phyloP scores from a whole-genome alignment of 805 yeast genomes.

The Cyberlindnera veronae region DNA sequence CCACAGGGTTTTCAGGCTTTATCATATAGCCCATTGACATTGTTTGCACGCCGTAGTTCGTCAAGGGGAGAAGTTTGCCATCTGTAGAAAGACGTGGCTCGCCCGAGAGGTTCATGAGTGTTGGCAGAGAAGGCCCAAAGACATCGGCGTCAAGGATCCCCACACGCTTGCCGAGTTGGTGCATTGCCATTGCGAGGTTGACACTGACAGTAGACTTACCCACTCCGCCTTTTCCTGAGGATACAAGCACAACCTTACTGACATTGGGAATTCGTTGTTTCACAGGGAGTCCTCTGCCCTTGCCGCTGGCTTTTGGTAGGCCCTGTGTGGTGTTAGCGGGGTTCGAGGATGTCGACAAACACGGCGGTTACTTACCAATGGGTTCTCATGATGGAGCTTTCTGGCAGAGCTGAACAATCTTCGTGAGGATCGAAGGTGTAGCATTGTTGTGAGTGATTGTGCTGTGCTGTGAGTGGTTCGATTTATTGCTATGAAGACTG shows the following conservation, averaged over 20 bases:
- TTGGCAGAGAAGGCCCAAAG: constrained; percentile 83
- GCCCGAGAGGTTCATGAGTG: constrained; percentile 60
- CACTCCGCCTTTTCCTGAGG: constrained; percentile 79
- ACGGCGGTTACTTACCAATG: constrained; percentile 42
- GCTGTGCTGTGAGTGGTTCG: too few relatives aligned
- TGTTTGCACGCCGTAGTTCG: constrained; percentile 71
- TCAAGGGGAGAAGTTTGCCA: constrained; percentile 62
- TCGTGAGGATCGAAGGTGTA: too few relatives aligned
- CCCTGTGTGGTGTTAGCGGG: constrained; percentile 15
- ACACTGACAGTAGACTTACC: constrained; percentile 76
- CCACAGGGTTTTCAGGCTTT: constrained; percentile 62
- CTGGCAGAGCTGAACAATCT: not conserved
- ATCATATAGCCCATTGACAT: constrained; percentile 90
- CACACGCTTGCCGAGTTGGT: constrained; percentile 47
- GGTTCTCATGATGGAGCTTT: constrained; percentile 42
- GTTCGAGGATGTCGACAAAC: not conserved
- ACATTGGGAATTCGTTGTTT: constrained; percentile 58
- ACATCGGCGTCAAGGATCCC: constrained; percentile 80
- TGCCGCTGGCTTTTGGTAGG: constrained; percentile 24
- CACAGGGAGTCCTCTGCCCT: constrained; percentile 52
- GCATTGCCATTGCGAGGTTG: constrained; percentile 64
- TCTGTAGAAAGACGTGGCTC: constrained; percentile 55
- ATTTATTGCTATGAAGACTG: too few relatives aligned
- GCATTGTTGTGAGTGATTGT: too few relatives aligned
- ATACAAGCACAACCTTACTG: constrained; percentile 60